Percentiles rank a stretch among this genome's conserved stretches.
Conservation (phyloP, 768 basidiomycete species). For the Lactarius hatsudake region DNA sequence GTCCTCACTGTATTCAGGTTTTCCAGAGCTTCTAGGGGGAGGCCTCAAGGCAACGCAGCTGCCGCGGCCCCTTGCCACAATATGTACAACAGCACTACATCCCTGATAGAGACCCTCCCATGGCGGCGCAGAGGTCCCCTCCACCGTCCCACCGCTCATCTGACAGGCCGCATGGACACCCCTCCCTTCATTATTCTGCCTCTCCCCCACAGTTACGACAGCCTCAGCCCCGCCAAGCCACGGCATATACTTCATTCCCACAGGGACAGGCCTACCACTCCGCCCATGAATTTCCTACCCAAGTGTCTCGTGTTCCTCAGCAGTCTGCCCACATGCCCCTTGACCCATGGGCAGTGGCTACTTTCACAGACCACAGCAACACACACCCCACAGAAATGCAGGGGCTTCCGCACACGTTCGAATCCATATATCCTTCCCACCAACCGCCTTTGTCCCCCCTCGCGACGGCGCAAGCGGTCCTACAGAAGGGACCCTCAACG, state of each 20-base stretch:
- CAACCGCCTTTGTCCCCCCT: background rate
- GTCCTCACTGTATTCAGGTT: constrained; percentile 5
- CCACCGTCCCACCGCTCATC: background rate
- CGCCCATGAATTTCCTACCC: constrained; percentile 1
- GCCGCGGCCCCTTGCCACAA: background rate
- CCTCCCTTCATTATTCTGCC: background rate
- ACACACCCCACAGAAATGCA: background rate
- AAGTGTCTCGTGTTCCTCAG: background rate
- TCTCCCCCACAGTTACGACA: constrained; percentile 8
- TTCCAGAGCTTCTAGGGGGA: constrained; percentile 4
- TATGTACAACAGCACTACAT: constrained; percentile 11
- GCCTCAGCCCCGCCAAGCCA: constrained; percentile 11
- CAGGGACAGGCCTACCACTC: background rate
- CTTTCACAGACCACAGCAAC: background rate
- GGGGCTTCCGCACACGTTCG: background rate
- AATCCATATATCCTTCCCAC: background rate
- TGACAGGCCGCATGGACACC: background rate
- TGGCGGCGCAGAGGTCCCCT: constrained; percentile 7
- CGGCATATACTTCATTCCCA: constrained; percentile 8
- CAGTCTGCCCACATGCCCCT: background rate
- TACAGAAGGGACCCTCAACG: background rate
- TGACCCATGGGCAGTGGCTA: background rate
- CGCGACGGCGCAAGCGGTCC: background rate
- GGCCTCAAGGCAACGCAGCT: constrained; percentile 9
- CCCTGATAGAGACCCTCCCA: constrained; percentile 3